Evolutionary conservation across 2,329 filamentous ascomycete genomes (phyloP), one percentile per base, ranked within the genome.

Genomic region (Geosmithia flava): DNA sequence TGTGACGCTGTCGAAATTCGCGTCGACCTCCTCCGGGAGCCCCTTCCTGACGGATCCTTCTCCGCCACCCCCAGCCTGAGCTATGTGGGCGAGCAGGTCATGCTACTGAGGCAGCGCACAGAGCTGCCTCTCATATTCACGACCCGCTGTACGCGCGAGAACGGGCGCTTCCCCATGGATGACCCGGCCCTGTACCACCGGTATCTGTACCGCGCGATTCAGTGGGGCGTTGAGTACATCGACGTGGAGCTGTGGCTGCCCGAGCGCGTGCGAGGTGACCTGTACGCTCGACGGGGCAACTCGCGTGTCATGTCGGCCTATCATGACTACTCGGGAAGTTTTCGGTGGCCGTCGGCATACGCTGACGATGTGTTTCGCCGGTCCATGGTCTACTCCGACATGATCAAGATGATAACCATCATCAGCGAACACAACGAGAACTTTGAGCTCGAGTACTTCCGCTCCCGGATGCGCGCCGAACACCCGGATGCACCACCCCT

Each of bases 91-190:
- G 81, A 91, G 62, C 88, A 94, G 63, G 74, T 95, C 49, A 90
- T 91, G 85, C 68, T 88, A 2, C 66, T 95, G 51, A 80, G 87
- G 20, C 87, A 93, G 63, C 78, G 85, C 53, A 93, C 87, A 1
- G 87, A 94, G 58, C 69, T 95, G 42, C 88, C 88, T n/a, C 87
- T 95, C 59, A 89, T 94, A 49, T 91, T 91, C 61, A 94, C 88
- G 0, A 90, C 85, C 0, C 75, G 88, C 54, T 93, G 87, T 61
- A 87, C 80, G 2, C 79, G 75, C 29, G 87, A 94, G 59, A 93
- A 91, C 58, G 87, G 87, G 30, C 80, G 80, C 20, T 94, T 93
- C 53, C 87, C 87, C 1, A 90, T 90, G 84, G 81, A 87, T 41
- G 78, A 88, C 48, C 85, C 86, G 0, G 69, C 72, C 15, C 61